A percentile compares a stretch with the other conserved stretches of the same genome.
phyloP scores from a whole-genome alignment of 768 basidiomycete genomes.

The Pulveroboletus sp. region DNA sequence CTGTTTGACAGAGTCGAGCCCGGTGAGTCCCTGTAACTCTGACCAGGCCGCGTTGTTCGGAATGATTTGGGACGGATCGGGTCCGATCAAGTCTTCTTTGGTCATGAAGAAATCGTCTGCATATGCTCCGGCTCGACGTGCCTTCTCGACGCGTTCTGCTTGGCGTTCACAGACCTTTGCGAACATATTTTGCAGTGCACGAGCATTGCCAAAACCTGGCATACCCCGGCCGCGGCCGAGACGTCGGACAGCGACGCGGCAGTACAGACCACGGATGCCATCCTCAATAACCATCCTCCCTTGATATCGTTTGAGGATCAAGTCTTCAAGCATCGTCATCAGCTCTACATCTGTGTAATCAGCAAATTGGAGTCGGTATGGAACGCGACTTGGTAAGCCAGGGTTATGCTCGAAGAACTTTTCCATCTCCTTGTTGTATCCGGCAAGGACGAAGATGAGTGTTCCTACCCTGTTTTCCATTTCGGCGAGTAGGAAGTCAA shows the following conservation, averaged over 20 bases:
- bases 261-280: slow-evolving; percentile 49
- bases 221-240: slow-evolving; percentile 15
- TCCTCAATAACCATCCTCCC: slow-evolving; percentile 53
- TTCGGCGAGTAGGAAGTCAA: slow-evolving; percentile 68
- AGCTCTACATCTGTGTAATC: slow-evolving; percentile 61
- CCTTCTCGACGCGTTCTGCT: slow-evolving; percentile 42
- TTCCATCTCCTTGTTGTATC: slow-evolving; percentile 71
- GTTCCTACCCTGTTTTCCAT: slow-evolving; percentile 68
- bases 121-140: slow-evolving; percentile 34
- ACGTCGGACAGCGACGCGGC: slow-evolving; percentile 31
- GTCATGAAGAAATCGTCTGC: slow-evolving; percentile 49
- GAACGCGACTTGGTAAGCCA: slow-evolving; percentile 64
- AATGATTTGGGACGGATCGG: slow-evolving; percentile 50
- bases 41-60: slow-evolving; percentile 45
- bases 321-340: slow-evolving; percentile 47
- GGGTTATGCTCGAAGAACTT: slow-evolving; percentile 76
- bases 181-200: slow-evolving; percentile 52
- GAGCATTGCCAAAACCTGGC: slow-evolving; percentile 64
- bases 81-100: slow-evolving; percentile 60
- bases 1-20: slow-evolving; percentile 54
- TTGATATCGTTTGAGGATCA: slow-evolving; percentile 42
- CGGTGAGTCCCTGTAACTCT: slow-evolving; percentile 48
- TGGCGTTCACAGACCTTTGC: slow-evolving; percentile 47
- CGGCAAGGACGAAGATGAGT: slow-evolving; percentile 65
- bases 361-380: slow-evolving; percentile 50